These are phyloP conservation scores for Solanum etuberosum DNA, from an alignment of 257 asterid genomes.

Conservation along the genomic window DNA sequence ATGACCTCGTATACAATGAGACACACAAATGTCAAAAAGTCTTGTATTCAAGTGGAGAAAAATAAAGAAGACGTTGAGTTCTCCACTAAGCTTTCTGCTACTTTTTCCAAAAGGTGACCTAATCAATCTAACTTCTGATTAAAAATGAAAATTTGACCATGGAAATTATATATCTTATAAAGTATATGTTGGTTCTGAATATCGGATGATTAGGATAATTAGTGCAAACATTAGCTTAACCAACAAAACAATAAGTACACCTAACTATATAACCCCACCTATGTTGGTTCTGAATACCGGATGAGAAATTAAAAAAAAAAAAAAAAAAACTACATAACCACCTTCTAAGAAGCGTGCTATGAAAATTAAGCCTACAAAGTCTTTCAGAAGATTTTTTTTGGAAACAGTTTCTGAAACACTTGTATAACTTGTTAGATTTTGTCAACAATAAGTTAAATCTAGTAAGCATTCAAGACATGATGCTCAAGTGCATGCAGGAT, in stretches of 20 bases:
- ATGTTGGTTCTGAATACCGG: no score
- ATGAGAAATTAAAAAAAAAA: no score
- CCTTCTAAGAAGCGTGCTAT: not conserved
- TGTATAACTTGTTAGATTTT: not conserved
- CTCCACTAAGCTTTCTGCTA: not conserved
- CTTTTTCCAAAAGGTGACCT: not conserved
- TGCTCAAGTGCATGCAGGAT: not conserved
- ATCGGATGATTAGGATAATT: no score
- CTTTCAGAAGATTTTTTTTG: not conserved
- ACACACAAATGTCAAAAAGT: not conserved
- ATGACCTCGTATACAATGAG: not conserved
- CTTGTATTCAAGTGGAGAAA: not conserved
- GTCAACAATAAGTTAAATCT: not conserved
- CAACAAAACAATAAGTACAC: no score
- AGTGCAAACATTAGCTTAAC: not conserved
- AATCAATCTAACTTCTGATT: not conserved
- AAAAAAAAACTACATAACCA: not conserved
- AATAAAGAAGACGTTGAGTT: not conserved
- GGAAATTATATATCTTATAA: not conserved
- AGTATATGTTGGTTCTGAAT: no score
- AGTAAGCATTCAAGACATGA: not conserved
- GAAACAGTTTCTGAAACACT: no score
- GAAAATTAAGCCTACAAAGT: not conserved
- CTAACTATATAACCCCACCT: no score
- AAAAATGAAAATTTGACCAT: not conserved